A percentile compares a stretch with the other conserved stretches of the same genome.
Conservation (phyloP, 495 filamentous ascomycete genomes). For the Annulohypoxylon bovei region DNA sequence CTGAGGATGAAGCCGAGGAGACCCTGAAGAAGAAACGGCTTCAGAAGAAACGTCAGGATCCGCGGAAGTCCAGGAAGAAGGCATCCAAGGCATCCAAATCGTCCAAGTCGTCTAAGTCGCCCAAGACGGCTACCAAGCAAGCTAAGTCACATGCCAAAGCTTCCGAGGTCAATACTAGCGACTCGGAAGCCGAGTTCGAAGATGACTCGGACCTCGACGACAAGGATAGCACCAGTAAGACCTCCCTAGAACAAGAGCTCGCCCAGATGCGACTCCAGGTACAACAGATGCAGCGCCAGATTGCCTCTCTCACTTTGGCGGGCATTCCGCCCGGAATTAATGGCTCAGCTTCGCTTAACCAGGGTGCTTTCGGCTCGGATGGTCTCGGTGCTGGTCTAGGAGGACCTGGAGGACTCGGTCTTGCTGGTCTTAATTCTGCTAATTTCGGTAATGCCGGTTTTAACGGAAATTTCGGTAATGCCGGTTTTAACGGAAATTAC, state of each 20-base stretch:
- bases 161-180: constrained; percentile 53
- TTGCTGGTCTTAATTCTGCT: constrained; percentile 5
- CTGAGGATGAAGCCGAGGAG: constrained; percentile 32
- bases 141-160: constrained; percentile 32
- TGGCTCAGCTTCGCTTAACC: constrained; percentile 15
- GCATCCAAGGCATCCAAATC: constrained; percentile 41
- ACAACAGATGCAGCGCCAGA: constrained; percentile 44
- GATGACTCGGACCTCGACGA: constrained; percentile 37
- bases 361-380: constrained; percentile 1
- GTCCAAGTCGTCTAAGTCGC: constrained; percentile 46
- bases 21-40: constrained; percentile 52
- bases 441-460: neutral
- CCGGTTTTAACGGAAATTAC: neutral
- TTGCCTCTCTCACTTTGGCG: constrained; percentile 33
- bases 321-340: constrained; percentile 36
- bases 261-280: constrained; percentile 46
- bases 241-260: constrained; percentile 40
- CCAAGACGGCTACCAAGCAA: constrained; percentile 44
- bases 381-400: neutral
- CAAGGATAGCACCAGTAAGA: constrained; percentile 24
- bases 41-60: constrained; percentile 55
- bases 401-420: neutral
- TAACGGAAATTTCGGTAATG: neutral
- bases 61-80: constrained; percentile 54
- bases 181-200: constrained; percentile 40